These are phyloP conservation scores for Beauveria bassiana DNA, from an alignment of 2,329 filamentous ascomycete species.

Conservation along the genomic window DNA sequence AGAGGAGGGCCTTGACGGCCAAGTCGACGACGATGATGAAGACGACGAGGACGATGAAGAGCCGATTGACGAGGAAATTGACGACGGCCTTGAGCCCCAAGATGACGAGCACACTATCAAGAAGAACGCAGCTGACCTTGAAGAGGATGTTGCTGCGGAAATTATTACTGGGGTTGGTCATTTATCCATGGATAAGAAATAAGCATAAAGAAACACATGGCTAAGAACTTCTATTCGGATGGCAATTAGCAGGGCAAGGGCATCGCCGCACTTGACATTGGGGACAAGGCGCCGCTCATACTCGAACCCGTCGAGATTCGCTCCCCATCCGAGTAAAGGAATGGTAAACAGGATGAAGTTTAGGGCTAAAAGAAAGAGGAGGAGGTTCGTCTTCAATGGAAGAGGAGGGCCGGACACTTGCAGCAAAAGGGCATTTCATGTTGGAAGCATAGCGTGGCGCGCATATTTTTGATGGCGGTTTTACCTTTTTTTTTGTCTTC, in stretches of 20 bases:
- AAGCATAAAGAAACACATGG: conserved; percentile 14
- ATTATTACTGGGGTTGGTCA: conserved; percentile 53
- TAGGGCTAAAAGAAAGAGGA: background rate
- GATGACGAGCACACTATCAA: conserved; percentile 23
- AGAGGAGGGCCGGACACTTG: background rate
- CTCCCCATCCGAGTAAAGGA: conserved; percentile 9
- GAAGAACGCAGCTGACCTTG: conserved; percentile 18
- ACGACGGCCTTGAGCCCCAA: conserved; percentile 31
- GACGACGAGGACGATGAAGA: conserved; percentile 19
- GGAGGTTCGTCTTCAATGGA: background rate
- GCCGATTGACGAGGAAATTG: conserved; percentile 22
- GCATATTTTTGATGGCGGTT: background rate
- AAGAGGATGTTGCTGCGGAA: conserved; percentile 46
- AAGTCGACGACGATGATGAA: conserved; percentile 32
- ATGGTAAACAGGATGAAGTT: background rate
- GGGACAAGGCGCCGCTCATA: conserved; percentile 13
- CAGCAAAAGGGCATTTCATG: background rate
- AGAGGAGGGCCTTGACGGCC: conserved; percentile 26
- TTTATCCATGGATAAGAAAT: conserved; percentile 38
- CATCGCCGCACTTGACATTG: conserved; percentile 2
- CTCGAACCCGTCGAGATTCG: conserved; percentile 23
- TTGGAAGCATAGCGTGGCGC: conserved; percentile 23
- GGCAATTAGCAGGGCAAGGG: background rate
- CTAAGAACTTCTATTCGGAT: background rate
- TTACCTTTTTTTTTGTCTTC: background rate